Evolutionary conservation across 768 basidiomycete genomes (phyloP).

Genomic region (Calocera viscosa): DNA sequence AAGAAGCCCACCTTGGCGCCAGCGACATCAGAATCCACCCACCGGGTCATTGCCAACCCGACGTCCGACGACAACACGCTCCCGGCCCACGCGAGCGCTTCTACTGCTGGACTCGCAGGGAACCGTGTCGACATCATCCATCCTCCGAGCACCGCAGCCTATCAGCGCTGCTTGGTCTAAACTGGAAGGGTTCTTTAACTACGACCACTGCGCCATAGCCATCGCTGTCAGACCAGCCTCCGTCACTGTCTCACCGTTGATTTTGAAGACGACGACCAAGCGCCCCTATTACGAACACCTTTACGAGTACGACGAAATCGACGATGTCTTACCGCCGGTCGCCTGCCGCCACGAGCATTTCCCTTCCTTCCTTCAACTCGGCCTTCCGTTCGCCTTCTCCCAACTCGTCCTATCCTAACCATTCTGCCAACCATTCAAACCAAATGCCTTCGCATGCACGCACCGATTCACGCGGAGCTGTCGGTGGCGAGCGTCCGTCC

Average conservation of each 20-base stretch:
- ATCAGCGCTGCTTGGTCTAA: neutral
- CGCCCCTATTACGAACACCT: neutral
- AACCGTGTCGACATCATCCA: neutral
- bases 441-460: neutral
- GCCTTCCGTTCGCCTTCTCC: neutral
- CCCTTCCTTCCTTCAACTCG: neutral
- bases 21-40: neutral
- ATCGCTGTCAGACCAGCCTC: neutral
- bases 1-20: neutral
- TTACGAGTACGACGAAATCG: neutral
- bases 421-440: neutral
- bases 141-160: neutral
- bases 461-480: neutral
- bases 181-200: neutral
- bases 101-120: neutral
- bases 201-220: neutral
- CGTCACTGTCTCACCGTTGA: neutral
- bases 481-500: neutral
- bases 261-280: neutral
- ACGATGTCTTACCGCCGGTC: constrained; percentile 4
- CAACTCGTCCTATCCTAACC: neutral
- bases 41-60: neutral
- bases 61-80: constrained; percentile 1
- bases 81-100: neutral
- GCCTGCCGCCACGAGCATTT: neutral